These are phyloP conservation scores for Epichloe festucae DNA, from an alignment of 2,329 filamentous ascomycete genomes.

Conservation along the genomic window DNA sequence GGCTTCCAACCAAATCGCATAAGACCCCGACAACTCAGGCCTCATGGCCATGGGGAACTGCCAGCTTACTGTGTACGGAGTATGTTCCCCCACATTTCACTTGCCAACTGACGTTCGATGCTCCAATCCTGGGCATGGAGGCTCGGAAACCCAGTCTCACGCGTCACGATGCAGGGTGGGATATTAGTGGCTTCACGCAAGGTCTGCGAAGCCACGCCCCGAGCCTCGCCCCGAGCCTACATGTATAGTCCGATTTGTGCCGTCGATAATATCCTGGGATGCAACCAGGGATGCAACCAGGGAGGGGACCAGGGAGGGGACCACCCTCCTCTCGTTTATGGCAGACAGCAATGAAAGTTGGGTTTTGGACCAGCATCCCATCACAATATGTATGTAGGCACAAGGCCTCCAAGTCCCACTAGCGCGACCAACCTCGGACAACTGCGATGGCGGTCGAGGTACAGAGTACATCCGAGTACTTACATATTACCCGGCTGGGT, in stretches of 20 bases:
- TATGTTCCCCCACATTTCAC: constrained; percentile 2
- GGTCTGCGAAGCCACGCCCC: constrained; percentile 2
- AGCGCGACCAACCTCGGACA: background rate
- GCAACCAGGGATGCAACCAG: constrained; percentile 1
- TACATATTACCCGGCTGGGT: background rate
- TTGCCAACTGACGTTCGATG: background rate
- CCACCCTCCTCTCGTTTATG: background rate
- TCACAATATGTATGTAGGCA: background rate
- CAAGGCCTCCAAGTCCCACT: background rate
- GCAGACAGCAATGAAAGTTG: background rate
- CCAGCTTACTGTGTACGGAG: background rate
- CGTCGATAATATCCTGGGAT: constrained; percentile 9
- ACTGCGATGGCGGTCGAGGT: background rate
- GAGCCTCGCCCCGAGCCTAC: background rate
- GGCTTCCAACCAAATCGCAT: background rate
- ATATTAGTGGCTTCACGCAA: constrained; percentile 1
- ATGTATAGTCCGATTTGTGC: constrained; percentile 6
- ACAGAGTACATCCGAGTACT: background rate
- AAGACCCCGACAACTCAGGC: background rate
- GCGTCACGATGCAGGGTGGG: constrained; percentile 3
- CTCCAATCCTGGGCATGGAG: constrained; percentile 1
- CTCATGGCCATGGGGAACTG: constrained; percentile 1
- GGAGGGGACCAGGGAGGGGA: background rate
- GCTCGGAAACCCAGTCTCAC: constrained; percentile 2
- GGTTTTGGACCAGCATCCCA: background rate